These are phyloP conservation scores for Berkeleyomyces basicola DNA, from an alignment of 2,329 filamentous ascomycete genomes.

Conservation along the genomic window DNA sequence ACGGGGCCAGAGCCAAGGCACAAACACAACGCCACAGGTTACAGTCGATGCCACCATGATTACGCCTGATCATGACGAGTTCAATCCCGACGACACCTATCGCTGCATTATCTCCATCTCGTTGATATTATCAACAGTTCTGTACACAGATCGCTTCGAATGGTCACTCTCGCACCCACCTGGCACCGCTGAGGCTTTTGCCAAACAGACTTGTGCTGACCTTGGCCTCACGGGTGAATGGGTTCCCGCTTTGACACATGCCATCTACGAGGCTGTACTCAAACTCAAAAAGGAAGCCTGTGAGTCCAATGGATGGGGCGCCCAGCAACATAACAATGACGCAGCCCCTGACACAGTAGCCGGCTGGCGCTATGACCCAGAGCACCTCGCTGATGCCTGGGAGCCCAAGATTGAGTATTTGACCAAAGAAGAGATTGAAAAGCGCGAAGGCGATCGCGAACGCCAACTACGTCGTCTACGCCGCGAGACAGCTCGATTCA, in stretches of 20 bases:
- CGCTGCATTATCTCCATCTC: slow-evolving; percentile 82
- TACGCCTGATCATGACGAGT: slow-evolving; percentile 37
- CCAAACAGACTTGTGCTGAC: slow-evolving; percentile 82
- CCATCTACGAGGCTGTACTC: slow-evolving; percentile 88
- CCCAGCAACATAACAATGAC: slow-evolving; percentile 68
- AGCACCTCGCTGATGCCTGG: slow-evolving; percentile 72
- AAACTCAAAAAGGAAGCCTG: slow-evolving; percentile 92
- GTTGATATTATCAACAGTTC: slow-evolving; percentile 75
- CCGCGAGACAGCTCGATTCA: slow-evolving; percentile 83
- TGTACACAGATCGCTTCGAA: slow-evolving; percentile 95
- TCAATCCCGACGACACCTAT: slow-evolving; percentile 87
- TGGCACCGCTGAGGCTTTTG: slow-evolving; percentile 82
- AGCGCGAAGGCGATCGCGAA: slow-evolving; percentile 86
- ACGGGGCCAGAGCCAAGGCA: not conserved
- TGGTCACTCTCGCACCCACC: slow-evolving; percentile 90
- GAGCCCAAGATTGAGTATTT: slow-evolving; percentile 67
- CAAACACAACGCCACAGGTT: slow-evolving; percentile 29
- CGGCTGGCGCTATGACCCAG: slow-evolving; percentile 90
- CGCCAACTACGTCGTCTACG: slow-evolving; percentile 73
- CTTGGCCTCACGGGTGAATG: slow-evolving; percentile 81
- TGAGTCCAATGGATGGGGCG: slow-evolving; percentile 63
- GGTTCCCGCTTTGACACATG: slow-evolving; percentile 85
- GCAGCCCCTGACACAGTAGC: slow-evolving; percentile 67
- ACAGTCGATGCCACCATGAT: slow-evolving; percentile 51
- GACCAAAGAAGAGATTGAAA: slow-evolving; percentile 93